Evolutionary conservation across 495 filamentous ascomycete genomes (phyloP), one percentile per base, ranked within the genome.

Genomic region (Amniculicola lignicola): DNA sequence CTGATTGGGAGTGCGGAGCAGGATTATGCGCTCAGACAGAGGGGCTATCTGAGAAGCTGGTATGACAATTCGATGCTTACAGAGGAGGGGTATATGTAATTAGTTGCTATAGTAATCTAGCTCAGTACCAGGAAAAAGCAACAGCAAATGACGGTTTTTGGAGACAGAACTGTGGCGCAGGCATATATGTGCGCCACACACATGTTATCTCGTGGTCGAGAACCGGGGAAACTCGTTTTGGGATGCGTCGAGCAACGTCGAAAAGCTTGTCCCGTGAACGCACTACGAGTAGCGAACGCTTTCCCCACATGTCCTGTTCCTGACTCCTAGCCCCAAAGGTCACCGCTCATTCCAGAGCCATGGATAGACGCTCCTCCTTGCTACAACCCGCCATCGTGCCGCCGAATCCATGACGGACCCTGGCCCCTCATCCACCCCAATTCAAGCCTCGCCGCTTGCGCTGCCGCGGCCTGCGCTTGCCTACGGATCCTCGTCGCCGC

Each of bases 381-480:
- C n/a, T n/a, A n/a, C n/a, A n/a, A n/a, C n/a, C n/a, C n/a, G n/a
- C n/a, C n/a, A n/a, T n/a, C n/a, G n/a, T n/a, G n/a, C n/a, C n/a
- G n/a, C n/a, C n/a, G n/a, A n/a, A n/a, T 14, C 27, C 39, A 59
- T 52, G 56, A 52, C 49, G n/a, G 48, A 53, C 10, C 40, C 2
- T 11, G 27, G 39, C 23, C 1, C 22, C 21, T 29, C 40, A 24
- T n/a, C n/a, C n/a, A n/a, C 37, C 7, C 54, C 59, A 31, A 35
- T 39, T 11, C 54, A 28, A 44, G 29, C 50, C 15, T 28, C 40
- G 19, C 41, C 53, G 7, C 50, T 59, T 33, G 23, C 44, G 2
- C 49, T 63, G 14, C 60, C 54, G 6, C 51, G 49, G 3, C 42
- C 54, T 14, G 16, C 25, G 29, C 51, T 59, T 44, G 35, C 54